Conservation (phyloP, 257 asterid species). For the Primulina eburnea region DNA sequence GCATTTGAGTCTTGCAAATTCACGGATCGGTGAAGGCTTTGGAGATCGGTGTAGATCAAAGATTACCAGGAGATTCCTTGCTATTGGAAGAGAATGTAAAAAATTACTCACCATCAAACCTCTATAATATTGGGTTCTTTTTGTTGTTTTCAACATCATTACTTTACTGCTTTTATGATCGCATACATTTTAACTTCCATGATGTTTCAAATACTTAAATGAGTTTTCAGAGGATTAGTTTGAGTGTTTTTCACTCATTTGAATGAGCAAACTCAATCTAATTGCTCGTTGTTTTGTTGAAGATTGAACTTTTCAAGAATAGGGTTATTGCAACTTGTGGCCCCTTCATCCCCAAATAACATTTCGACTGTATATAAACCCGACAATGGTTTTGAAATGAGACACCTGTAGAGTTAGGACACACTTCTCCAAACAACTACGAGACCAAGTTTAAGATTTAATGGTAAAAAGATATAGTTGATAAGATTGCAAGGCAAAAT, state of each 20-base stretch:
- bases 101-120: background rate
- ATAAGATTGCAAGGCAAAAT: background rate
- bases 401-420: too few species aligned
- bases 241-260: background rate
- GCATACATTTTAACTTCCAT: too few species aligned
- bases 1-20: too few species aligned
- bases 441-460: background rate
- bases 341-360: too few species aligned
- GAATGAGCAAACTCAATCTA: background rate
- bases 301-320: background rate
- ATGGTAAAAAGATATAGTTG: background rate
- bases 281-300: background rate
- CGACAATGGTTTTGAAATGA: too few species aligned
- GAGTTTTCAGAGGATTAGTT: background rate
- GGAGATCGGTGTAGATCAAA: too few species aligned
- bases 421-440: too few species aligned
- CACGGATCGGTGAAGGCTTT: too few species aligned
- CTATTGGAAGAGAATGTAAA: too few species aligned
- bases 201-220: background rate
- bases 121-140: background rate
- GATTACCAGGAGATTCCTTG: too few species aligned
- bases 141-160: background rate
- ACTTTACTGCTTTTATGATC: background rate
- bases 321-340: background rate
- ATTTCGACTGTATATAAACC: too few species aligned